A percentile compares a stretch with the other conserved stretches of the same genome.
Evolutionary conservation across 106 monocot genomes (phyloP).

Genomic region (Dendrobium nobile): DNA sequence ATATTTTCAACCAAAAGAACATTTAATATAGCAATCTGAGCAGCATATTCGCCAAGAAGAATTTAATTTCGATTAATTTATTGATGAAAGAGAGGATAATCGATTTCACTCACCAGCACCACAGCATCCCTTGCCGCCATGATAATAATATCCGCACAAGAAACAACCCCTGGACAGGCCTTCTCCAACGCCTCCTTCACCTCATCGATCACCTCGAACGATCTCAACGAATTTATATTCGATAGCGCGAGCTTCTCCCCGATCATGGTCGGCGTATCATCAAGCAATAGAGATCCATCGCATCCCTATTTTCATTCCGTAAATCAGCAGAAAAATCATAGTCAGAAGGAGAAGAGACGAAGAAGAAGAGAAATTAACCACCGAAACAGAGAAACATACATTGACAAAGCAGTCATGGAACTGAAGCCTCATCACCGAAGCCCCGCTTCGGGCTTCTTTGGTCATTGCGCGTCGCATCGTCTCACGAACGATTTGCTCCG

Average conservation of each 20-base stretch:
- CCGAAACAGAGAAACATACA: constrained; percentile 13
- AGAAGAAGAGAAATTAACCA: neutral
- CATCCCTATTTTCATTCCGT: constrained; percentile 39
- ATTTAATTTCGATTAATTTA: too few species aligned
- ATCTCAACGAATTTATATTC: constrained; percentile 77
- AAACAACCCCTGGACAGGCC: constrained; percentile 70
- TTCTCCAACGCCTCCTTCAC: constrained; percentile 59
- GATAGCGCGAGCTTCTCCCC: constrained; percentile 79
- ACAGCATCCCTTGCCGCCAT: constrained; percentile 91
- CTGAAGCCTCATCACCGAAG: constrained; percentile 90
- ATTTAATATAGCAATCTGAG: too few species aligned
- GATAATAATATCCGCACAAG: constrained; percentile 83
- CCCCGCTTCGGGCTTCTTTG: constrained; percentile 56
- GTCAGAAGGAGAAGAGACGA: neutral
- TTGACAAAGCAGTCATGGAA: constrained; percentile 94
- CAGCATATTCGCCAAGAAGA: too few species aligned
- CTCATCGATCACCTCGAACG: constrained; percentile 79
- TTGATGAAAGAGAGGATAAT: too few species aligned
- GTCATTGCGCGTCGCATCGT: constrained; percentile 40
- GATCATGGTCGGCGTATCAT: constrained; percentile 54
- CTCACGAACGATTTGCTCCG: constrained; percentile 45
- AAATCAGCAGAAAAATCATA: neutral
- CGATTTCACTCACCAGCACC: constrained; percentile 36
- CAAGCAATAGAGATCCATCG: constrained; percentile 72
- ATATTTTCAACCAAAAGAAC: too few species aligned